A percentile compares a stretch with the other conserved stretches of the same genome.
phyloP scores from a whole-genome alignment of 306 rosid genomes.

The Sechiopsis laciniata region DNA sequence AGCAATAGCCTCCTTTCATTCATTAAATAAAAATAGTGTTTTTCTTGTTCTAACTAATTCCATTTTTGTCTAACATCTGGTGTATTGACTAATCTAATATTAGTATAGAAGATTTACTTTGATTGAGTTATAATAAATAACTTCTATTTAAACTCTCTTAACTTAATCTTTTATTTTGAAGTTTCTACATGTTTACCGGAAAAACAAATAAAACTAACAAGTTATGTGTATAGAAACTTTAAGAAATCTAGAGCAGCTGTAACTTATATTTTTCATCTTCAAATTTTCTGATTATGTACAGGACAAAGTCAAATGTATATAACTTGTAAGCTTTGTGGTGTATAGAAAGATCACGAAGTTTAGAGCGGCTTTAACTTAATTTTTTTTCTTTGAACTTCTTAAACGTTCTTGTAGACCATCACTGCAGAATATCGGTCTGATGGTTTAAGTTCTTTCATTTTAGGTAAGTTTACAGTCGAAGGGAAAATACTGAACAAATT shows the following conservation, averaged over 20 bases:
- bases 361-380: neutral
- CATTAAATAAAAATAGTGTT: no score
- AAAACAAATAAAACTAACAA: neutral
- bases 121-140: neutral
- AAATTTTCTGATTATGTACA: neutral
- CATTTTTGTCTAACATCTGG: neutral
- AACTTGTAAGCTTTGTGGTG: neutral
- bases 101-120: neutral
- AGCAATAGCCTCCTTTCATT: no score
- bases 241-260: neutral
- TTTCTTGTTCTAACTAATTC: neutral
- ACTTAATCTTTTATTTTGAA: neutral
- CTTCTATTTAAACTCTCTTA: neutral
- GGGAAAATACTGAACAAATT: constrained; percentile 68
- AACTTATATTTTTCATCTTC: constrained; percentile 7
- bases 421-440: constrained; percentile 15
- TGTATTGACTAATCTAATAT: neutral
- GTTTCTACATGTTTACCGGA: neutral
- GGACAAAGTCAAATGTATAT: neutral
- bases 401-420: constrained; percentile 23
- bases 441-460: constrained; percentile 22
- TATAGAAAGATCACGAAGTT: neutral
- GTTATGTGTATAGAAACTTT: neutral
- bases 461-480: constrained; percentile 68
- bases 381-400: neutral